phyloP scores from a whole-genome alignment of 2,329 filamentous ascomycete species.

The Pseudonectria buxi region DNA sequence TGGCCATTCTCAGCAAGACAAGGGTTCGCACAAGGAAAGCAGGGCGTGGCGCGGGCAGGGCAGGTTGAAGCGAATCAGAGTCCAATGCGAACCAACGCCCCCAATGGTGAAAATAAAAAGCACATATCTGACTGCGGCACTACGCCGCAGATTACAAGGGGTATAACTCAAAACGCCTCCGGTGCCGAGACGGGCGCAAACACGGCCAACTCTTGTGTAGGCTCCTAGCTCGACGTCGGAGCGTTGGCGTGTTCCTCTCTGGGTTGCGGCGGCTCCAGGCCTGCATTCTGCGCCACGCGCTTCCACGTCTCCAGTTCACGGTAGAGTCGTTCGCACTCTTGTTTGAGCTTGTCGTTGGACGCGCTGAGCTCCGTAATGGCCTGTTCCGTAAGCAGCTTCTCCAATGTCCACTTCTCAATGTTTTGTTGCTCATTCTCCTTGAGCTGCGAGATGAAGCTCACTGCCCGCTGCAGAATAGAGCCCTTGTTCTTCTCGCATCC shows the following conservation, averaged over 20 bases:
- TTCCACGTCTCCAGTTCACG: constrained; percentile 76
- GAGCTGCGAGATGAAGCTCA: constrained; percentile 88
- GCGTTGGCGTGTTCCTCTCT: constrained; percentile 28
- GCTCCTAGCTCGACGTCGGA: constrained; percentile 23
- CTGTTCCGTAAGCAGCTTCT: constrained; percentile 84
- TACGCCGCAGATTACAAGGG: constrained; percentile 11
- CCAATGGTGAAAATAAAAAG: constrained; percentile 2
- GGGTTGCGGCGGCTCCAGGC: constrained; percentile 39
- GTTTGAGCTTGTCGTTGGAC: constrained; percentile 81
- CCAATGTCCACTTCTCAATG: constrained; percentile 87
- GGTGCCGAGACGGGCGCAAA: constrained; percentile 4
- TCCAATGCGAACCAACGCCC: too few relatives aligned
- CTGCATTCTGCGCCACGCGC: constrained; percentile 55
- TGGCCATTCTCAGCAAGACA: too few relatives aligned
- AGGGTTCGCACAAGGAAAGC: too few relatives aligned
- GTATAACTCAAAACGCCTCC: constrained; percentile 17
- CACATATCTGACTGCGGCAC: constrained; percentile 4
- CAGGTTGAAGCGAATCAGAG: too few relatives aligned
- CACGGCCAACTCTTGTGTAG: constrained; percentile 10
- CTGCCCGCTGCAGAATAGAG: constrained; percentile 86
- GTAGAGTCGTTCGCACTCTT: constrained; percentile 71
- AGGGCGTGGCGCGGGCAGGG: too few relatives aligned
- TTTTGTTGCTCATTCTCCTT: constrained; percentile 93
- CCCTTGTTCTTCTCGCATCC: constrained; percentile 99
- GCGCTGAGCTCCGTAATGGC: constrained; percentile 81